Base-by-base conservation (phyloP, 441 rosid species). In the Sinapis alba region DNA sequence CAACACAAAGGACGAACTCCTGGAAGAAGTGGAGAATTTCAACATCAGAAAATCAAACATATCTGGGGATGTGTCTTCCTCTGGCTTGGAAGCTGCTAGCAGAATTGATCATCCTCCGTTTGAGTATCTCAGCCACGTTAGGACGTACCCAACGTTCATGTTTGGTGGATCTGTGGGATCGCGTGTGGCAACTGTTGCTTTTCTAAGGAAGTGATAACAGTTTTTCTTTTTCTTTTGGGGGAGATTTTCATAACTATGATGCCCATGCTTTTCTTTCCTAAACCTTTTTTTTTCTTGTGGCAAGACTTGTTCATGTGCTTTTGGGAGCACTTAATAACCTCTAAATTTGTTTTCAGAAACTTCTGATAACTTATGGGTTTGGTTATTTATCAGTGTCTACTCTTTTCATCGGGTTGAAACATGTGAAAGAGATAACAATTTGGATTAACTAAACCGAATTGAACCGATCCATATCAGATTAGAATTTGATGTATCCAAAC, bases 101-200 rank as follows among this genome's bases (percentile, higher is more conserved):
- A 30, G 53, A 18, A 62, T 62, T 67, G 86, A 81, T 11, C 60
- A 69, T 54, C 80, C 69, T 60, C 84, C 85, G 10, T 96, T 91
- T 73, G 85, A 74, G 69, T 91, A 93, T 80, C 84, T 93, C 9
- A 83, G 83, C 82, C 98, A 91, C 56, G 97, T 96, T 67, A 88
- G 90, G 65, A 84, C 94, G 3, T 90, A 90, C 78, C 99, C 97
- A 0, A 91, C 96, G 8, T 91, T 90, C 84, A 88, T 80, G 88
- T 91, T 91, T 68, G 97, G 97, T 63, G 98, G 99, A 21, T 78
- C 86, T 6, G 88, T 85, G 9, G 97, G 98, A 74, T 89, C 96
- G 1, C 95, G 93, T 58, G 97, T 89, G 65, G 94, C 99, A 43
- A 96, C 94, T 0, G 98, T 93, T 66, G 99, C 97, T n/a, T 91